Evolutionary conservation across 495 filamentous ascomycete genomes (phyloP), one percentile per base, ranked within the genome.

Genomic region (Physcia stellaris): DNA sequence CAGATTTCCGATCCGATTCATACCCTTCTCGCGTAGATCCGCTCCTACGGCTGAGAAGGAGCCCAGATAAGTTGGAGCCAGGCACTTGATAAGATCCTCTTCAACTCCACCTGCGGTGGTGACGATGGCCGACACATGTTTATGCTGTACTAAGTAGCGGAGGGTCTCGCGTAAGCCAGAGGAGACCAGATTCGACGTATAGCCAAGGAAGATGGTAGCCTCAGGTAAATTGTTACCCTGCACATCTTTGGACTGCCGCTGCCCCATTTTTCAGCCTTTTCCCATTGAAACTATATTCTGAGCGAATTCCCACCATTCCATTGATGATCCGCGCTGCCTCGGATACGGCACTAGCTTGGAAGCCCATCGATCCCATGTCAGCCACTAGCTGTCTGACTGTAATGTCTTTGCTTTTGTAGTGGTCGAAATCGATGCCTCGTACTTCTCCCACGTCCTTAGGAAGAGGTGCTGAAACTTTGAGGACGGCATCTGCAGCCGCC

Each of bases 11-110:
- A 96, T 96, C 11, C 92, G 75, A 54, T 99, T 96, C 37, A 95
- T 68, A 1, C 92, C 90, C 51, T 84, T 78, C 15, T 70, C 63
- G 12, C 90, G 79, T 2, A 96, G 70, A 12, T 71, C 69, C 16
- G 80, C 75, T 2, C 90, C 92, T 0, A 68, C 56, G 0, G 80
- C 75, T 33, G 62, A 64, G 63, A 96, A 96, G 6, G 79, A 74
- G 22, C 83, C 87, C 46, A 95, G 73, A 54, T 96, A 96, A 7
- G 92, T 99, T 15, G 82, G 79, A 4, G 77, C 90, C 1, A 96
- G 75, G 48, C 92, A 96, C 61, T 99, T 99, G 66, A 96, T 96
- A 31, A 99, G 68, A 54, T 96, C 90, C 57, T 99, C 90, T 58
- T 99, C 90, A 23, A 99, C 72, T 4, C 87, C 92, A n/a, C 90